Base-by-base conservation (phyloP, 2,329 filamentous ascomycete genomes). In the Cladophialophora carrionii region DNA sequence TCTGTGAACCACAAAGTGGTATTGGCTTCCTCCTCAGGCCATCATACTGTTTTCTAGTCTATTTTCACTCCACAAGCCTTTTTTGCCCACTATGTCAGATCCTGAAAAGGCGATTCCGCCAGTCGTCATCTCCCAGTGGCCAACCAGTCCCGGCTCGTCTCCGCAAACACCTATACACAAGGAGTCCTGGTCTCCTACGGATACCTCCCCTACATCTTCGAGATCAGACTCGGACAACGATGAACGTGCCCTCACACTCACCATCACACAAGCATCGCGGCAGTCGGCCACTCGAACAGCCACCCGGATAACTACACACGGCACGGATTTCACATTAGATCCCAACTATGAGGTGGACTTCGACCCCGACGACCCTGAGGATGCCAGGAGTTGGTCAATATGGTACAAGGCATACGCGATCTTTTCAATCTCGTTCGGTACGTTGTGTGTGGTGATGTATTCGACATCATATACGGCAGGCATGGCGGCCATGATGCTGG, bases 381-480 rank as follows among this genome's bases (percentile, higher is more conserved):
- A 92, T 72, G 89, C 90, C 0, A 81, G 83, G 63, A 88, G 89
- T 73, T 93, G 90, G 89, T 76, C 85, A 0, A 72, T 88, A 34
- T 82, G 78, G 69, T 85, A 84, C 72, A 88, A 87, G 70, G 75
- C 80, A 58, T 74, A 85, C 70, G 79, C 84, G 10, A 80, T 88
- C 60, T 76, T 78, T 48, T 80, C 83, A 60, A 82, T 87, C 73
- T 84, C 83, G 51, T 86, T 83, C 72, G 83, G 84, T 49, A 87
- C 85, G 0, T 79, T 85, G 67, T 72, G 82, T 29, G 81, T 85
- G 72, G 88, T 92, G 17, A 74, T 92, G 53, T 91, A 92, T 73
- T 91, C 88, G 54, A 95, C 91, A 0, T 88, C 86, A 58, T 96
- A 95, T 74, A 92, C 91, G 0, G 85, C 88, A 0, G 88, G 87